Percentiles rank a stretch among this genome's conserved stretches.
Conservation (phyloP, 192 early-diverging fungal species). For the Backusella psychrophila region DNA sequence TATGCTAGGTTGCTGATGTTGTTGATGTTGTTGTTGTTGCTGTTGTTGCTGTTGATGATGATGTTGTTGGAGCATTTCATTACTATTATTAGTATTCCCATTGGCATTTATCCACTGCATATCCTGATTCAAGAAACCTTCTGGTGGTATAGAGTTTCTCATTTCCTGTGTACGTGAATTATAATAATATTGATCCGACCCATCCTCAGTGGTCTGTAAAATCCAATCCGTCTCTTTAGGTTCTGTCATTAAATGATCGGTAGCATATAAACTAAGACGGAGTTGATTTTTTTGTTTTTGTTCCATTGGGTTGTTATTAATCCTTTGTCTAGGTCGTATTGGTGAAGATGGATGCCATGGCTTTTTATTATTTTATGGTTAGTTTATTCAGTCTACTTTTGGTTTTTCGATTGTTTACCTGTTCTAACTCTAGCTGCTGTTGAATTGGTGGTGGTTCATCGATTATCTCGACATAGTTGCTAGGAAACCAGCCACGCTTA, state of each 20-base stretch:
- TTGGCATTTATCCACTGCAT: neutral
- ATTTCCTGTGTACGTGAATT: slow-evolving; percentile 42
- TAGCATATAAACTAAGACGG: slow-evolving; percentile 11
- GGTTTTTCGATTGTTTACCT: neutral
- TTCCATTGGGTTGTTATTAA: neutral
- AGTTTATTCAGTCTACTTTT: neutral
- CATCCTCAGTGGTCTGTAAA: slow-evolving; percentile 41
- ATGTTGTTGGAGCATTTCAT: neutral
- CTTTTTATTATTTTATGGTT: neutral
- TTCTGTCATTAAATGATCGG: slow-evolving; percentile 7
- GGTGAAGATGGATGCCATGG: neutral
- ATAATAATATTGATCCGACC: slow-evolving; percentile 39
- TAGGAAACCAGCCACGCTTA: slow-evolving; percentile 86
- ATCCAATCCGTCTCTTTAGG: slow-evolving; percentile 13
- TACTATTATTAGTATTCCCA: neutral
- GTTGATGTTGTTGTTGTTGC: neutral
- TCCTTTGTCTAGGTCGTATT: neutral
- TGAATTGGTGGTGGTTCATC: neutral
- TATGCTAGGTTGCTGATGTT: neutral
- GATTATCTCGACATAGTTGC: slow-evolving; percentile 74
- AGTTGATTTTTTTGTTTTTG: neutral
- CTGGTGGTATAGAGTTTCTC: slow-evolving; percentile 41
- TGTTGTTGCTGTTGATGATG: neutral
- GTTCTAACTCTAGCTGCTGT: neutral
- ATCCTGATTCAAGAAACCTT: slow-evolving; percentile 1